Evolutionary conservation across 768 basidiomycete species (phyloP).

Genomic region (Tulasnella sp.): DNA sequence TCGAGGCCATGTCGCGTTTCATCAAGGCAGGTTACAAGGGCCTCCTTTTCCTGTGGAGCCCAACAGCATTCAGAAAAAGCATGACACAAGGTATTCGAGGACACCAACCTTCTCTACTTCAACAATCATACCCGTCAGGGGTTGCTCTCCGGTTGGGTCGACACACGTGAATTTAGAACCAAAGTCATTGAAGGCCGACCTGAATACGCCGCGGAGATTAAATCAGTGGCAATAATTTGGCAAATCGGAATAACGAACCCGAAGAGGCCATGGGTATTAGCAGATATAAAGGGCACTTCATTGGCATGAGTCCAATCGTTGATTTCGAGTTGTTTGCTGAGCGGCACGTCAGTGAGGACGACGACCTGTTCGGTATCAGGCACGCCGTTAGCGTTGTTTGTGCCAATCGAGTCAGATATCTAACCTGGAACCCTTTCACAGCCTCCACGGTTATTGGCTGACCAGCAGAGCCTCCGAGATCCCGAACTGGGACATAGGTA

Average conservation of each 20-base stretch:
- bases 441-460: constrained; percentile 78
- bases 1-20: constrained; percentile 98
- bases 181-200: constrained; percentile 95
- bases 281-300: constrained; percentile 87
- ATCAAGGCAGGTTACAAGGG: constrained; percentile 94
- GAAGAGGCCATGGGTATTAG: constrained; percentile 92
- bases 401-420: constrained; percentile 38
- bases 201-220: constrained; percentile 43
- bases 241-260: constrained; percentile 58
- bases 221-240: constrained; percentile 24
- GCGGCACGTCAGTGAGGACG: constrained; percentile 78
- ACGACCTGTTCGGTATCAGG: constrained; percentile 62
- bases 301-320: constrained; percentile 93
- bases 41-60: constrained; percentile 71
- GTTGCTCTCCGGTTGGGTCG: constrained; percentile 97
- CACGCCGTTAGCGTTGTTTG: constrained; percentile 13
- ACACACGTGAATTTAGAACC: constrained; percentile 93
- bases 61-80: neutral
- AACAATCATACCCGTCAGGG: constrained; percentile 92
- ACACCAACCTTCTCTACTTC: constrained; percentile 76
- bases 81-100: neutral
- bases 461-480: constrained; percentile 77
- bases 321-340: constrained; percentile 87
- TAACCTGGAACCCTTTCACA: constrained; percentile 86
- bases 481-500: constrained; percentile 90